Conservation (phyloP, 179 eudicot species). For the Silene coronaria region DNA sequence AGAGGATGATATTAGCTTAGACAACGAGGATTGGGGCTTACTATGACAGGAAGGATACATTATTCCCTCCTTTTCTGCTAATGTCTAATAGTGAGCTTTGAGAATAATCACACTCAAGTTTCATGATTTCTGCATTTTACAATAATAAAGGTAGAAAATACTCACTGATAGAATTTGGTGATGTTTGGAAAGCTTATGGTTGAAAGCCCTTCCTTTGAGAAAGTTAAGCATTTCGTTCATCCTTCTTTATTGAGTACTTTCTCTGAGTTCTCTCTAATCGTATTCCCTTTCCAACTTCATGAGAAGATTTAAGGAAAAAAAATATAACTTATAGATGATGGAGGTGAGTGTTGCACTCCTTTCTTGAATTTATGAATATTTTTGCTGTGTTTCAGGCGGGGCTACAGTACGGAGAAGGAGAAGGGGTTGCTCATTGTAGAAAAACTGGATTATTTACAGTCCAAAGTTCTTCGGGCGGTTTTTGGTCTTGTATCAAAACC, state of each 20-base stretch:
- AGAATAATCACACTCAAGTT: background rate
- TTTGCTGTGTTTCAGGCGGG: constrained; percentile 51
- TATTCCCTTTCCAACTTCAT: background rate
- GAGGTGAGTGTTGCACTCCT: constrained; percentile 1
- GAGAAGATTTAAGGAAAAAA: background rate
- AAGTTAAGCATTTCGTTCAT: background rate
- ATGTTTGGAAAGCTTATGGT: background rate
- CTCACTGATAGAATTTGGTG: background rate
- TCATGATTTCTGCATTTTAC: background rate
- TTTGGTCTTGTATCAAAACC: constrained; percentile 63
- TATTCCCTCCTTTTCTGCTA: too few relatives aligned
- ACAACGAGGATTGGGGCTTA: too few relatives aligned
- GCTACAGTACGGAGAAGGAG: constrained; percentile 80
- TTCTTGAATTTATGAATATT: constrained; percentile 6
- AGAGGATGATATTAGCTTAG: background rate
- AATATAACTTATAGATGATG: background rate
- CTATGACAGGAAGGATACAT: too few relatives aligned
- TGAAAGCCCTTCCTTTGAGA: background rate
- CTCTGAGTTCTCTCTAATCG: background rate
- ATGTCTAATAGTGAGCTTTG: background rate
- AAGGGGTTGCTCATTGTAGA: constrained; percentile 79
- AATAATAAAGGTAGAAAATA: background rate
- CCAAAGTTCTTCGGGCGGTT: constrained; percentile 57
- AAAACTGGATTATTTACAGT: constrained; percentile 88
- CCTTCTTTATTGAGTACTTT: background rate